These are phyloP conservation scores for Nicotiana rustica DNA, from an alignment of 305 asterid genomes.

Conservation along the genomic window DNA sequence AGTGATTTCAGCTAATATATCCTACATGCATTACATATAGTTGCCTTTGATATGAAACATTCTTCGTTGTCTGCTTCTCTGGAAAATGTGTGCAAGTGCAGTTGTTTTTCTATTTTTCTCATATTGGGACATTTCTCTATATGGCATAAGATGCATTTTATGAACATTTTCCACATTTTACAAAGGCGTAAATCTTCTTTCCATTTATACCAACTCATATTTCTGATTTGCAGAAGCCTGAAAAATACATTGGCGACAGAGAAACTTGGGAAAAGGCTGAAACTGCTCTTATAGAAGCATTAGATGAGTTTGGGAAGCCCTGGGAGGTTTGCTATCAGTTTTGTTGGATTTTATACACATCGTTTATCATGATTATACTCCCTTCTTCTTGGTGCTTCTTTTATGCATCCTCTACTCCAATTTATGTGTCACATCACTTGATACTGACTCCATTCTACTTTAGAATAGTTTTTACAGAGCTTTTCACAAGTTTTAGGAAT, in stretches of 20 bases:
- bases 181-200: background rate
- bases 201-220: background rate
- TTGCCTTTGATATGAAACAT: background rate
- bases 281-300: conserved; percentile 87
- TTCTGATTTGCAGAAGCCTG: conserved; percentile 83
- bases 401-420: background rate
- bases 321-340: conserved; percentile 78
- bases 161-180: background rate
- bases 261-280: conserved; percentile 92
- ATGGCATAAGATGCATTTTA: background rate
- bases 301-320: conserved; percentile 86
- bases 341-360: conserved; percentile 5
- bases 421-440: background rate
- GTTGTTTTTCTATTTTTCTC: background rate
- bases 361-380: background rate
- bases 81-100: background rate
- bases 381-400: conserved; percentile 9
- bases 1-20: background rate
- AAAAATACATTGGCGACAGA: conserved; percentile 83
- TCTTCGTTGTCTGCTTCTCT: background rate
- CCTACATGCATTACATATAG: background rate
- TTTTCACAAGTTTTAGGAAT: background rate
- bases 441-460: conserved; percentile 25
- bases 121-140: conserved; percentile 12
- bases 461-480: background rate